These are phyloP conservation scores for Aspergillus piperis DNA, from an alignment of 2,329 filamentous ascomycete genomes.

Conservation along the genomic window DNA sequence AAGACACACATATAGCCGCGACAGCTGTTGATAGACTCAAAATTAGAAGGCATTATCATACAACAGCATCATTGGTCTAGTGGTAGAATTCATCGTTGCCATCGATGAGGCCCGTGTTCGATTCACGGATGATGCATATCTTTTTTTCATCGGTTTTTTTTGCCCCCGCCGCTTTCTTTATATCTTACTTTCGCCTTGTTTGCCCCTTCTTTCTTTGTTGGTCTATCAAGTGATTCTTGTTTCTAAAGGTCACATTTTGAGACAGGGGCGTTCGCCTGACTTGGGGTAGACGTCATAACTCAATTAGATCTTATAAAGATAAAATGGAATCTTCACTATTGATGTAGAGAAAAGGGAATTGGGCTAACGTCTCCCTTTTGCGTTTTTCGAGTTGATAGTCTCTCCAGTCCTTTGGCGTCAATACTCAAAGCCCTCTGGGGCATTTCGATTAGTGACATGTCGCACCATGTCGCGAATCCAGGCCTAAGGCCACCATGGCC, in stretches of 20 bases:
- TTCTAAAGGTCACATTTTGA: too few species aligned
- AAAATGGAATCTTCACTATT: too few species aligned
- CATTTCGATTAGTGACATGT: background rate
- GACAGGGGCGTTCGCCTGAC: too few species aligned
- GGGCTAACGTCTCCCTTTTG: too few species aligned
- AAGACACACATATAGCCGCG: too few species aligned
- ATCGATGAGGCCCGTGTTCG: slow-evolving; percentile 51
- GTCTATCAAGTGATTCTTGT: background rate
- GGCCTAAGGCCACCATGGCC: background rate
- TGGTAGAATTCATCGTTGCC: slow-evolving; percentile 49
- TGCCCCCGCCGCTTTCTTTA: slow-evolving; percentile 34
- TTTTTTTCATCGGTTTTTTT: slow-evolving; percentile 8
- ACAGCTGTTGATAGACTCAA: background rate
- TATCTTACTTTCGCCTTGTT: too few species aligned
- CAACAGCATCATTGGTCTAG: slow-evolving; percentile 45
- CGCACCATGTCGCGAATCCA: background rate
- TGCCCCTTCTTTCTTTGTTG: background rate
- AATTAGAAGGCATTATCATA: background rate
- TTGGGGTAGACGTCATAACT: too few species aligned
- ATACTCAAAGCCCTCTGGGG: background rate
- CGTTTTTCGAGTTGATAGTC: background rate
- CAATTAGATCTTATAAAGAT: too few species aligned
- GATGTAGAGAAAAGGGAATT: too few species aligned
- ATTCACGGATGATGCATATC: slow-evolving; percentile 46
- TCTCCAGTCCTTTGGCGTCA: background rate